phyloP scores from a whole-genome alignment of 352 stramenopile genomes.

The Pythium sukuiense region DNA sequence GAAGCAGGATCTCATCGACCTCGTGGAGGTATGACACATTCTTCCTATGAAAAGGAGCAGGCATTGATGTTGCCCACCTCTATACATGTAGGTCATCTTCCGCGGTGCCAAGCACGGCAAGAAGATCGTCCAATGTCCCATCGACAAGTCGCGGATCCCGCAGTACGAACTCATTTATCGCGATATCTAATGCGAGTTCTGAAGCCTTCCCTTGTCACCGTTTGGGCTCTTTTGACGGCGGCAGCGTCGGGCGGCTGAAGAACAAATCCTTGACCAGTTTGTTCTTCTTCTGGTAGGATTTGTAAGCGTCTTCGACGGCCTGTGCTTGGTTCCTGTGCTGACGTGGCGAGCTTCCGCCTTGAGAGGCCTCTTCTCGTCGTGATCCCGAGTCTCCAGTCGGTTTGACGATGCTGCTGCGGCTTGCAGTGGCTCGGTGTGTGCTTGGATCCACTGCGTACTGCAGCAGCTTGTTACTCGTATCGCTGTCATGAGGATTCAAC shows the following conservation, averaged over 20 bases:
- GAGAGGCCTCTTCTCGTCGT: neutral
- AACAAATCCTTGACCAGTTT: slow-evolving; percentile 63
- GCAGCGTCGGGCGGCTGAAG: slow-evolving; percentile 41
- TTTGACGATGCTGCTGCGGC: neutral
- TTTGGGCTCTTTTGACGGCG: slow-evolving; percentile 24
- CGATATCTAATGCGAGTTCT: slow-evolving; percentile 51
- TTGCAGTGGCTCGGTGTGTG: neutral
- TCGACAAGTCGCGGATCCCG: slow-evolving; percentile 74
- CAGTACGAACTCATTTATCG: slow-evolving; percentile 85
- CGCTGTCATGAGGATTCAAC: slow-evolving; percentile 57
- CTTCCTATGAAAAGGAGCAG: no score
- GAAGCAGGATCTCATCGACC: slow-evolving; percentile 83
- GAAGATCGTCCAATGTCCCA: slow-evolving; percentile 76
- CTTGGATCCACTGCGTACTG: slow-evolving; percentile 43
- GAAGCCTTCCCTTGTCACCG: neutral
- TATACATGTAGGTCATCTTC: slow-evolving; percentile 65
- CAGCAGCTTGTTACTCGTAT: slow-evolving; percentile 62
- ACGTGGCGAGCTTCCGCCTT: neutral
- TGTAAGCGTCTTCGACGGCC: slow-evolving; percentile 29
- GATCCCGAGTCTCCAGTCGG: slow-evolving; percentile 9
- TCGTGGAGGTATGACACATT: slow-evolving; percentile 62
- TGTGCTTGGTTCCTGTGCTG: slow-evolving; percentile 4
- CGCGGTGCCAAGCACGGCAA: slow-evolving; percentile 77
- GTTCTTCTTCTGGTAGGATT: slow-evolving; percentile 56
- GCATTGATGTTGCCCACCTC: slow-evolving; percentile 1